Evolutionary conservation across 306 rosid genomes (phyloP).

Genomic region (Urtica urens): DNA sequence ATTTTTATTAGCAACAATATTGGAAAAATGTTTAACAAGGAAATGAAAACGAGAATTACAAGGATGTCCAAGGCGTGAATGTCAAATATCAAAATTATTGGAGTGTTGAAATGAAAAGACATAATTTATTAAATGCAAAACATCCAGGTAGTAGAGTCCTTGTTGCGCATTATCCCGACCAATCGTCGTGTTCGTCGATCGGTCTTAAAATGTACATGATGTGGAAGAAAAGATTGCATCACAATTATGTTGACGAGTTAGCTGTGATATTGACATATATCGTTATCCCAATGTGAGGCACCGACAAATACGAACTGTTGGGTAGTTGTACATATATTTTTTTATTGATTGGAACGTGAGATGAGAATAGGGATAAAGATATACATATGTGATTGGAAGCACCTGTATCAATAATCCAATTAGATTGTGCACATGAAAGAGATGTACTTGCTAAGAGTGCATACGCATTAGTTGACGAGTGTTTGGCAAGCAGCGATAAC

Average conservation of each 20-base stretch:
- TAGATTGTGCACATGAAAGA: neutral
- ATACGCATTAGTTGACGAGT: neutral
- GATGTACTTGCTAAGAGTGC: neutral
- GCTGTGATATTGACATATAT: neutral
- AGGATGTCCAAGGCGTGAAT: conserved; percentile 1
- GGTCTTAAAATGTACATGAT: conserved; percentile 1
- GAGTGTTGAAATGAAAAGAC: conserved; percentile 1
- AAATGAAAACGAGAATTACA: no score
- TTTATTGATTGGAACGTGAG: neutral
- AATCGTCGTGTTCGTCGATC: no score
- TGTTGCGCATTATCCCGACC: no score
- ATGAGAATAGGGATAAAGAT: neutral
- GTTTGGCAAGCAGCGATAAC: neutral
- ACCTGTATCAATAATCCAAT: neutral
- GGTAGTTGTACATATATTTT: neutral
- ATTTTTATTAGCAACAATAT: neutral
- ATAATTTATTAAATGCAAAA: neutral
- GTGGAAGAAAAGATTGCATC: no score
- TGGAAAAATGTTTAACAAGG: neutral
- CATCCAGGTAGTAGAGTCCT: no score
- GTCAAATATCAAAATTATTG: neutral
- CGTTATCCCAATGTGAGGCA: neutral
- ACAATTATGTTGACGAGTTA: no score
- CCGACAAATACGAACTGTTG: neutral
- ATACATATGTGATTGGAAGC: no score